Base-by-base conservation (phyloP, 345 rosid species). In the Orychophragmus violaceus region DNA sequence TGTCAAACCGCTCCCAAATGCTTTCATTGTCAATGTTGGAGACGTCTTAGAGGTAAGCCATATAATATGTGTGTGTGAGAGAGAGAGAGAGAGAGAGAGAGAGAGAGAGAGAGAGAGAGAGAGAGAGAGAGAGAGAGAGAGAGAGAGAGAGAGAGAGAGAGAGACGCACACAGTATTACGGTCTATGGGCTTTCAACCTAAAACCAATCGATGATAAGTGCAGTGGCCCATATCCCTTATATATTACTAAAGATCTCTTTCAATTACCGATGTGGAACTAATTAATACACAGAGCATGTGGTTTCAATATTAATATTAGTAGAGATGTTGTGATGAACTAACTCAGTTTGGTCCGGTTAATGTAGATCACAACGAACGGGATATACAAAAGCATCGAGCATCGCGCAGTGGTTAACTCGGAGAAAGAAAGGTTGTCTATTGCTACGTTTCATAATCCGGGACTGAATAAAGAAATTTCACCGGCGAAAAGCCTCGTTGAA, bases 11-110 rank as follows among this genome's bases (percentile, higher is more conserved):
- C 80, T 77, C 24, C 74, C 80, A 1, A 50, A 80, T 72, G 84
- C 88, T 39, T 82, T 87, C 42, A 50, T 83, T 10, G 66, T 87
- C 73, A 85, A 87, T 50, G 24, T 85, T n/a, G 90, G 86, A 4
- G 88, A 87, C 60, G 8, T 71, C 3, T 25, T 79, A 18, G 81
- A 79, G 78, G 85, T 78, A 63, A 51, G 39, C 28, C 67, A 14
- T 68, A 58, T 14, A 58, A 42, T 11, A 11, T 58, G 14, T n/a
- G n/a, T n/a, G n/a, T n/a, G n/a, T n/a, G 8, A 22, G 5, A 50
- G 10, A 54, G 2, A 14, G 10, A n/a, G 19, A 23, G 30, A 49
- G 17, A 21, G n/a, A 22, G 6, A 18, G 7, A n/a, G n/a, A n/a
- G n/a, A n/a, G n/a, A n/a, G n/a, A n/a, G n/a, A n/a, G n/a, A n/a